These are phyloP conservation scores for Themeda triandra DNA, from an alignment of 176 grass and related monocot species.

Conservation along the genomic window DNA sequence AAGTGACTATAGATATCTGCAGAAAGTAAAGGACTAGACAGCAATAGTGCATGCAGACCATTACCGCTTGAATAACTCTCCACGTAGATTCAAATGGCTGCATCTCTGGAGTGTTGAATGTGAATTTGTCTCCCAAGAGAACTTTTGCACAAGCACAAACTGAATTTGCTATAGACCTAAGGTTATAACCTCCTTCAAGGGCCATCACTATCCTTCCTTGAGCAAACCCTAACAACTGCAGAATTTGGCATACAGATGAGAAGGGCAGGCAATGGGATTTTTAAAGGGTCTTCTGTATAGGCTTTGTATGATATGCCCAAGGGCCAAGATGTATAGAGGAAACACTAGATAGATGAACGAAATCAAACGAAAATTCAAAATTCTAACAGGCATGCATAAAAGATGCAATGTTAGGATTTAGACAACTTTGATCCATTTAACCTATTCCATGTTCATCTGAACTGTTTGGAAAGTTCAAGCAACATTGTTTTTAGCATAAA, in stretches of 20 bases:
- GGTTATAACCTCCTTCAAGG: slow-evolving; percentile 96
- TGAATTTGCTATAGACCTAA: slow-evolving; percentile 86
- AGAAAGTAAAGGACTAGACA: slow-evolving; percentile 16
- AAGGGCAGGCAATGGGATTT: not conserved
- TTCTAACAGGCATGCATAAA: not conserved
- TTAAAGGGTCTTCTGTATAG: not conserved
- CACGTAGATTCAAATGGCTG: slow-evolving; percentile 78
- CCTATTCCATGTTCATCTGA: not conserved
- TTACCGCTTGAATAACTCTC: slow-evolving; percentile 85
- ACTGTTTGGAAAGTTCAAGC: not conserved
- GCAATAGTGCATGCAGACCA: slow-evolving; percentile 28
- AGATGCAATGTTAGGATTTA: not conserved
- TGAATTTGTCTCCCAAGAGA: slow-evolving; percentile 72
- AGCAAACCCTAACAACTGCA: slow-evolving; percentile 79
- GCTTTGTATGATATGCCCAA: slow-evolving; percentile 10
- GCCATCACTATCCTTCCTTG: slow-evolving; percentile 92
- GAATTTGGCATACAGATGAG: slow-evolving; percentile 24
- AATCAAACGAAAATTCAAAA: slow-evolving; percentile 5
- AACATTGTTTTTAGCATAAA: not conserved
- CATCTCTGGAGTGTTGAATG: slow-evolving; percentile 29
- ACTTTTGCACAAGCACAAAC: slow-evolving; percentile 76
- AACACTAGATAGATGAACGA: not conserved
- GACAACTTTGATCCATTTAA: not conserved
- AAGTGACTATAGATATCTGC: slow-evolving; percentile 13
- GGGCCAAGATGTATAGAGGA: slow-evolving; percentile 9